Evolutionary conservation across 768 basidiomycete species (phyloP), one percentile per base, ranked within the genome.

Genomic region (Auriculariales sp.): DNA sequence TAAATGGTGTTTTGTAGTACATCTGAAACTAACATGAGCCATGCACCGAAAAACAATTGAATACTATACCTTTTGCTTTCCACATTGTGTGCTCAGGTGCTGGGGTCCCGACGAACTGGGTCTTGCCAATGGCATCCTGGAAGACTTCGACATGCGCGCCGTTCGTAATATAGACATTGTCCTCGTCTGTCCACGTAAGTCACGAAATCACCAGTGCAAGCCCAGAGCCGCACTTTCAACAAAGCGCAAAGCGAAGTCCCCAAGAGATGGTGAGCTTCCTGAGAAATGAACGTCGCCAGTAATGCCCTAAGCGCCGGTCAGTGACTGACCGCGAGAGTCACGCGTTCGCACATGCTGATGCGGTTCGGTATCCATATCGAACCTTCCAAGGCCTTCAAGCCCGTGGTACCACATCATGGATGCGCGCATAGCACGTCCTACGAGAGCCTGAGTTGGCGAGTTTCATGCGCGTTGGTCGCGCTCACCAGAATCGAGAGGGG

Each of bases 401-500:
- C 90, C 91, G 54, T 84, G 66, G 59, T 97, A 94, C 60, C 90
- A 94, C 47, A 97, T 74, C 2, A 83, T 68, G 2, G 91, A 89
- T 28, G 82, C 74, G 22, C 78, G 72, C 19, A 81, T 82, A 7
- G 77, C 70, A 35, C 68, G 60, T 15, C 55, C 70, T 69, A 47
- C 5, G 44, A 15, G 30, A 25, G 34, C 29, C 3, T 39, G 31
- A 4, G 24, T 46, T 33, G 28, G 22, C 34, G 2, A 46, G 14
- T 9, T 12, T n/a, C 3, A 9, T 28, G 30, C 2, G 6, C 4
- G 9, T 15, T 15, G 19, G 28, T 49, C 29, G 10, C 32, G 62
- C 71, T 46, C 50, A 87, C 90, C 68, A 54, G 67, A 59, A 52
- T 79, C 68, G n/a, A 94, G 67, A 14, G 89, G 87, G 62, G 78